phyloP scores from a whole-genome alignment of 352 stramenopile genomes.

The Phytopythium vexans region DNA sequence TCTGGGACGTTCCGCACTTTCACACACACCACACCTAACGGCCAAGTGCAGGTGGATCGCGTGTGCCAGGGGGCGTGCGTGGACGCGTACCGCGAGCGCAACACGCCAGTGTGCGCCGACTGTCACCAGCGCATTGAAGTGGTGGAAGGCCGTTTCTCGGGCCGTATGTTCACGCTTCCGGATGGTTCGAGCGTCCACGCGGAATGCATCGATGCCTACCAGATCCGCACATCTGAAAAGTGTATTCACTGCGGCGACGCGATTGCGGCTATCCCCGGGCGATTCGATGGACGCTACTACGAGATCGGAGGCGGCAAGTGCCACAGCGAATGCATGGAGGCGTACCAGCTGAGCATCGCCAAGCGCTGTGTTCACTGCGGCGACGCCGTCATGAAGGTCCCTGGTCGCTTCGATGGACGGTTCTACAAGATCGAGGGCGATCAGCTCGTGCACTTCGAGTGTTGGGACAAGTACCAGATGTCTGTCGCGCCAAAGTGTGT shows the following conservation, averaged over 20 bases:
- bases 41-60: constrained; percentile 57
- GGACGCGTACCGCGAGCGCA: constrained; percentile 66
- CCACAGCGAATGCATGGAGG: constrained; percentile 83
- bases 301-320: constrained; percentile 71
- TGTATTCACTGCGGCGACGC: constrained; percentile 77
- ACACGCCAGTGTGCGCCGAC: constrained; percentile 71
- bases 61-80: constrained; percentile 78
- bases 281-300: constrained; percentile 81
- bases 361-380: constrained; percentile 71
- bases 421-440: constrained; percentile 83
- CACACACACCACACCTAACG: constrained; percentile 42
- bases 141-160: constrained; percentile 69
- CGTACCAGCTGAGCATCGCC: constrained; percentile 64
- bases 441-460: constrained; percentile 81
- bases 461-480: constrained; percentile 79
- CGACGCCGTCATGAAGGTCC: constrained; percentile 66
- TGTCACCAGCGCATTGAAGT: constrained; percentile 77
- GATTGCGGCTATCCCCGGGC: constrained; percentile 69
- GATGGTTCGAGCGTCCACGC: constrained; percentile 76
- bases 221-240: constrained; percentile 75
- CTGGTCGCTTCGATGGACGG: constrained; percentile 69
- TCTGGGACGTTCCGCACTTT: constrained; percentile 68
- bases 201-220: constrained; percentile 86
- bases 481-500: constrained; percentile 73
- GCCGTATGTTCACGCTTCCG: constrained; percentile 73